A percentile compares a stretch with the other conserved stretches of the same genome.
phyloP scores from a whole-genome alignment of 441 rosid genomes.

The Manihot esculenta region DNA sequence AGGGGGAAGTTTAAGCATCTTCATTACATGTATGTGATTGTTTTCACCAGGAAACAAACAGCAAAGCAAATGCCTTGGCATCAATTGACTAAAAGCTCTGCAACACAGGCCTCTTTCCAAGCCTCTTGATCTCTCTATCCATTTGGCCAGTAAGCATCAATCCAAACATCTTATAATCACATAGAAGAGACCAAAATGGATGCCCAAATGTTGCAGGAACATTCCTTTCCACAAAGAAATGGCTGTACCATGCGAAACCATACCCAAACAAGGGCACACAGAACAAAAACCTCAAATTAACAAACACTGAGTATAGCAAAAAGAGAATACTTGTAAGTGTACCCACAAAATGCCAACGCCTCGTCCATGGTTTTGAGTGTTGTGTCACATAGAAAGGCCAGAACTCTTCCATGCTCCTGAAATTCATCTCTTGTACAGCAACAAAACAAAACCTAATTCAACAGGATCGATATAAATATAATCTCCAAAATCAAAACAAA shows the following conservation, averaged over 20 bases:
- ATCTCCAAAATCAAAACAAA: neutral
- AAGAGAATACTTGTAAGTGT: slow-evolving; percentile 52
- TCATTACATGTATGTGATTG: slow-evolving; percentile 7
- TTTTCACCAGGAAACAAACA: slow-evolving; percentile 10
- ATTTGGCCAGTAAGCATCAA: slow-evolving; percentile 88
- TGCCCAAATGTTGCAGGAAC: slow-evolving; percentile 82
- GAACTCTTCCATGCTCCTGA: slow-evolving; percentile 90
- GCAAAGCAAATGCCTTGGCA: neutral
- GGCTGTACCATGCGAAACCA: slow-evolving; percentile 93
- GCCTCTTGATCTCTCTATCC: slow-evolving; percentile 97
- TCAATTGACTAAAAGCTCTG: slow-evolving; percentile 41
- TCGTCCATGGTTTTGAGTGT: slow-evolving; percentile 83
- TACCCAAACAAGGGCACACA: slow-evolving; percentile 78
- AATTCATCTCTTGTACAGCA: slow-evolving; percentile 53
- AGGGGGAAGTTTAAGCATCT: slow-evolving; percentile 7
- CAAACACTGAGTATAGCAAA: slow-evolving; percentile 53
- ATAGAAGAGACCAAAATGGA: slow-evolving; percentile 84
- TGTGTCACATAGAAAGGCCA: slow-evolving; percentile 90
- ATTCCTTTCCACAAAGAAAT: slow-evolving; percentile 92
- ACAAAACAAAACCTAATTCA: slow-evolving; percentile 10
- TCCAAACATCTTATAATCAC: slow-evolving; percentile 93
- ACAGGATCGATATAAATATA: neutral
- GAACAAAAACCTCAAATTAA: slow-evolving; percentile 58
- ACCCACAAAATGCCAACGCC: slow-evolving; percentile 88
- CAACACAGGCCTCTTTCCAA: slow-evolving; percentile 84